Evolutionary conservation across 371 early-diverging fungal species (phyloP).

Genomic region (Mortierella sp.): DNA sequence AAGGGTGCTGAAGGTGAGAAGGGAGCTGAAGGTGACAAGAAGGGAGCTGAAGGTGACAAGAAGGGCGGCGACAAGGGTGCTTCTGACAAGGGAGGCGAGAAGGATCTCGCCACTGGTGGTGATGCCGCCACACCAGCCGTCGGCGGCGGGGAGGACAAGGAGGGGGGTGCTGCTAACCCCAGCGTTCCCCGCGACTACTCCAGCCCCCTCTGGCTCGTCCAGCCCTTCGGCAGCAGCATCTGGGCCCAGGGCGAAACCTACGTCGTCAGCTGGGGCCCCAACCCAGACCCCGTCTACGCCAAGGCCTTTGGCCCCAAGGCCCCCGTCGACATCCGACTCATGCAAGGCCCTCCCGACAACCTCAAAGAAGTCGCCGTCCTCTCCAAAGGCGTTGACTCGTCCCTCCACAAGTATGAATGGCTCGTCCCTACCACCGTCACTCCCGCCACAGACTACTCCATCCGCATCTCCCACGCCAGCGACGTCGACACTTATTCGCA

Average conservation of each 20-base stretch:
- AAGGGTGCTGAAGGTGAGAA: not conserved
- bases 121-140: not conserved
- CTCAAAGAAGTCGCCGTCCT: conserved; percentile 33
- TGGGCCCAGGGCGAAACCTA: conserved; percentile 54
- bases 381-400: conserved; percentile 19
- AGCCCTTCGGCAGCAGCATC: conserved; percentile 44
- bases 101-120: not conserved
- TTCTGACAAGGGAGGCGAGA: not conserved
- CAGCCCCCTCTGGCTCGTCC: conserved; percentile 53
- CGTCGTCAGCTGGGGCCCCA: conserved; percentile 55
- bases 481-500: conserved; percentile 50
- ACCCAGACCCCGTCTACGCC: conserved; percentile 41
- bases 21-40: conserved; percentile 8
- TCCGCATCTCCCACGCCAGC: conserved; percentile 33
- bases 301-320: conserved; percentile 29
- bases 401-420: conserved; percentile 41
- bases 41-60: conserved; percentile 10
- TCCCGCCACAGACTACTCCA: conserved; percentile 44
- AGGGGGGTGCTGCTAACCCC: not conserved
- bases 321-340: conserved; percentile 35
- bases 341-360: conserved; percentile 36
- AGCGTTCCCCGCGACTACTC: conserved; percentile 23
- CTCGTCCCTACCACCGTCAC: conserved; percentile 25
- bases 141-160: not conserved
- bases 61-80: not conserved